Percentiles rank a stretch among this genome's conserved stretches.
phyloP scores from a whole-genome alignment of 2,329 filamentous ascomycete species.

The Ambrosiella xylebori region DNA sequence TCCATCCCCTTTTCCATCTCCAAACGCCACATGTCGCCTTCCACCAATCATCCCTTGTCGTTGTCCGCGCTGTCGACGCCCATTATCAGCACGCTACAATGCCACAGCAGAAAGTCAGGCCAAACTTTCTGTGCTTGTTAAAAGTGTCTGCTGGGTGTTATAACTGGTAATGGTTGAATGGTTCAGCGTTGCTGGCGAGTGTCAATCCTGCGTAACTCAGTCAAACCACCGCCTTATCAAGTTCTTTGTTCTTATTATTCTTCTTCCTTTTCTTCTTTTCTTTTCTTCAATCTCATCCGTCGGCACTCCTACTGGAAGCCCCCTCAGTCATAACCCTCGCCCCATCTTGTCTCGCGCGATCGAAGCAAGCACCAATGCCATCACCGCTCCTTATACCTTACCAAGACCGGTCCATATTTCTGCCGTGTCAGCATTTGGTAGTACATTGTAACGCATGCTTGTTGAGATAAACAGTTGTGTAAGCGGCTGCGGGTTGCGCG shows the following conservation, averaged over 20 bases:
- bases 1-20: neutral
- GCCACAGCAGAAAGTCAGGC: neutral
- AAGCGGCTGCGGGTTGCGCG: neutral
- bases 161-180: no score
- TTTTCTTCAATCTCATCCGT: neutral
- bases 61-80: neutral
- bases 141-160: no score
- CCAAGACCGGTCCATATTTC: no score
- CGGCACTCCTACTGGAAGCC: neutral
- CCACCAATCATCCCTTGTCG: neutral
- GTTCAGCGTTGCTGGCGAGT: no score
- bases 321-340: neutral
- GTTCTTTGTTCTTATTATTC: no score
- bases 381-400: neutral
- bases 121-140: neutral
- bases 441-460: no score
- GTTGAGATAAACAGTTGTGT: no score
- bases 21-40: neutral
- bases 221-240: no score
- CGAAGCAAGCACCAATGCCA: neutral
- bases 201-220: no score
- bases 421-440: no score
- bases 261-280: no score
- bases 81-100: neutral
- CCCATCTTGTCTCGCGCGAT: neutral